Percentiles rank a stretch among this genome's conserved stretches.
Evolutionary conservation across 2,329 filamentous ascomycete species (phyloP).

Genomic region (Aspergillus pseudoterreus): DNA sequence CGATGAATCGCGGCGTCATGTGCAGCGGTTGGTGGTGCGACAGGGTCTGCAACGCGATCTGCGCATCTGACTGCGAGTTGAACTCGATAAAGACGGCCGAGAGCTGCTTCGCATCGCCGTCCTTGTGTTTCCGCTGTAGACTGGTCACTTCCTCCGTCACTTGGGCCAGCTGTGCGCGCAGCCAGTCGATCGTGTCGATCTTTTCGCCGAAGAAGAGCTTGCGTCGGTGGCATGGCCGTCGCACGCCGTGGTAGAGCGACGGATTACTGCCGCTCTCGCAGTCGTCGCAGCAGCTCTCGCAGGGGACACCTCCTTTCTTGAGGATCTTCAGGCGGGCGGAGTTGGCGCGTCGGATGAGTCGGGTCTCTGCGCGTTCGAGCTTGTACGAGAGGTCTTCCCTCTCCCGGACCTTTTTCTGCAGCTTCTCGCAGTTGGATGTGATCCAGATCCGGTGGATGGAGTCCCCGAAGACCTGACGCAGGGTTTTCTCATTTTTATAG

Average conservation of each 20-base stretch:
- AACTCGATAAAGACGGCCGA: slow-evolving; percentile 90
- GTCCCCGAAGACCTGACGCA: slow-evolving; percentile 76
- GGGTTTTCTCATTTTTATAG: slow-evolving; percentile 69
- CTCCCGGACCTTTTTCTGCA: slow-evolving; percentile 74
- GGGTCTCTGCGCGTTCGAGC: slow-evolving; percentile 83
- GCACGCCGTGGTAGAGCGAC: slow-evolving; percentile 33
- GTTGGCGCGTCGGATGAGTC: slow-evolving; percentile 75
- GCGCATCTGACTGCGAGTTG: slow-evolving; percentile 72
- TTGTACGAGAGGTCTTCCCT: slow-evolving; percentile 73
- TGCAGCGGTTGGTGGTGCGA: slow-evolving; percentile 82
- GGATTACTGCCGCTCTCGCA: slow-evolving; percentile 26
- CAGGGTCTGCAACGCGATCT: slow-evolving; percentile 78
- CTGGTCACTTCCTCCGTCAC: slow-evolving; percentile 67
- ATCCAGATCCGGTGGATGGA: slow-evolving; percentile 83
- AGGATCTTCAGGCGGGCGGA: slow-evolving; percentile 61
- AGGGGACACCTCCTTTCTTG: slow-evolving; percentile 23
- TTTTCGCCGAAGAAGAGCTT: slow-evolving; percentile 74
- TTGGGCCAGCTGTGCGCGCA: slow-evolving; percentile 67
- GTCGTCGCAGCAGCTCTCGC: slow-evolving; percentile 22
- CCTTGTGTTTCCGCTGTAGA: slow-evolving; percentile 62
- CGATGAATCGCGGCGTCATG: slow-evolving; percentile 83
- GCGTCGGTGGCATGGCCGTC: slow-evolving; percentile 69
- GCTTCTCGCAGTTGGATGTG: slow-evolving; percentile 67
- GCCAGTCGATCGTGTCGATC: slow-evolving; percentile 88
- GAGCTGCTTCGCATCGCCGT: slow-evolving; percentile 61